These are phyloP conservation scores for Coleophoma crateriformis DNA, from an alignment of 2,329 filamentous ascomycete genomes.

Conservation along the genomic window DNA sequence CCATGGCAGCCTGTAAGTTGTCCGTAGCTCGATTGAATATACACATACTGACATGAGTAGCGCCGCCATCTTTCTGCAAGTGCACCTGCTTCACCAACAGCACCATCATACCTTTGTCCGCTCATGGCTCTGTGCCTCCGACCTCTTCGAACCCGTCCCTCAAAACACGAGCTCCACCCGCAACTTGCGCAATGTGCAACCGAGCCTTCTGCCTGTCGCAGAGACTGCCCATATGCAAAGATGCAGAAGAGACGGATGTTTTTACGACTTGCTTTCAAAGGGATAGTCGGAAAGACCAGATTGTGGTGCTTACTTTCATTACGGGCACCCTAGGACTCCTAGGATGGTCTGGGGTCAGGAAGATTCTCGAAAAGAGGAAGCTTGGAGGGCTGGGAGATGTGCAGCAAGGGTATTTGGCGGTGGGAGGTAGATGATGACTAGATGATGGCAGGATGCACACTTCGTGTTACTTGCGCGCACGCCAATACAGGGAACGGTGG, in stretches of 20 bases:
- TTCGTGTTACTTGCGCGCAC: too few relatives aligned
- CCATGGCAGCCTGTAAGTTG: slow-evolving; percentile 21
- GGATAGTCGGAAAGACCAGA: slow-evolving; percentile 60
- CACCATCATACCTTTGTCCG: slow-evolving; percentile 56
- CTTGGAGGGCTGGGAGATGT: slow-evolving; percentile 13
- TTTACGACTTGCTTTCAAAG: slow-evolving; percentile 61
- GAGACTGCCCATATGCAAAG: slow-evolving; percentile 56
- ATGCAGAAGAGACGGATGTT: slow-evolving; percentile 56
- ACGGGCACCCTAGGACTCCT: slow-evolving; percentile 52
- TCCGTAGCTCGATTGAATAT: neutral
- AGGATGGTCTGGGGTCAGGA: slow-evolving; percentile 52
- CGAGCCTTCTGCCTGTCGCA: slow-evolving; percentile 58
- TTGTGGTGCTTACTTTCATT: slow-evolving; percentile 62
- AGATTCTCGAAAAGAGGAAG: slow-evolving; percentile 37
- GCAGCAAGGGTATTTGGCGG: slow-evolving; percentile 17
- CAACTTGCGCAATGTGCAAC: slow-evolving; percentile 55
- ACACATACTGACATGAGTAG: slow-evolving; percentile 32
- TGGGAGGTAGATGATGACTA: slow-evolving; percentile 9
- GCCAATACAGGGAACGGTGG: too few relatives aligned
- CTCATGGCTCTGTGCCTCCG: slow-evolving; percentile 17
- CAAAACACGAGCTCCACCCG: slow-evolving; percentile 29
- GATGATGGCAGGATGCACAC: too few relatives aligned
- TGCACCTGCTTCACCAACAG: slow-evolving; percentile 66
- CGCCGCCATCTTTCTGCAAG: slow-evolving; percentile 62
- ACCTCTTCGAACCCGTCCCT: slow-evolving; percentile 10